Base-by-base conservation (phyloP, 2,329 filamentous ascomycete species). In the Zasmidium citrigriseum region DNA sequence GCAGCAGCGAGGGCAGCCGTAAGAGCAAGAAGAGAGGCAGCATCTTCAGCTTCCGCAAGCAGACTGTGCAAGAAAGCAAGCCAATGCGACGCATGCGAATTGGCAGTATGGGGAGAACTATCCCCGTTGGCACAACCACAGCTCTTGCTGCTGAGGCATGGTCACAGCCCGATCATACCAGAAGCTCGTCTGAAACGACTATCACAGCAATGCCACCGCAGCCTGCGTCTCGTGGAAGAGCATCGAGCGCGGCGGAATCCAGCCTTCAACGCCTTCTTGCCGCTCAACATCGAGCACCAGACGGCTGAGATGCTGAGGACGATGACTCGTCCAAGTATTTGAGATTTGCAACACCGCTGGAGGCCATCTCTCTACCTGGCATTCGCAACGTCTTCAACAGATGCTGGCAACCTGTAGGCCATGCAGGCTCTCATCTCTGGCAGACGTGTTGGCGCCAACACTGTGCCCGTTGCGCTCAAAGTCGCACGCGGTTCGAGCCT, bases 1-100 rank as follows among this genome's bases (percentile, higher is more conserved):
- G 76, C n/a, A 79, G 77, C 59, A 72, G 70, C 51, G 70, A 72
- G 48, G 66, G 68, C 5, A 71, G 70, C 48, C 52, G 60, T 2
- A 64, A 62, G 58, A 66, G 62, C 29, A 63, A 57, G 45, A 70
- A 66, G 52, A 61, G 56, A 47, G 62, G 52, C 21, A 60, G 66
- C 23, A 60, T 69, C 9, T 64, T 69, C 57, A 61, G 60, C 55
- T 70, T 70, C 38, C 52, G 64, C 4, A 63, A 64, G 46, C 62
- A 55, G 52, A 27, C 59, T 14, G 52, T 56, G 20, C 57, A 67
- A 38, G 53, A 62, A 16, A 58, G 47, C 53, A 52, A 57, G 51
- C 59, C 61, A 5, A 55, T 60, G 47, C 56, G 65, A 7, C 49
- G 21, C 3, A 65, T 71, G 3, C 61, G 64, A 2, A 70, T 71